These are phyloP conservation scores for Plasmodium blacklocki DNA, from an alignment of 169 alveolate genomes.

Conservation along the genomic window DNA sequence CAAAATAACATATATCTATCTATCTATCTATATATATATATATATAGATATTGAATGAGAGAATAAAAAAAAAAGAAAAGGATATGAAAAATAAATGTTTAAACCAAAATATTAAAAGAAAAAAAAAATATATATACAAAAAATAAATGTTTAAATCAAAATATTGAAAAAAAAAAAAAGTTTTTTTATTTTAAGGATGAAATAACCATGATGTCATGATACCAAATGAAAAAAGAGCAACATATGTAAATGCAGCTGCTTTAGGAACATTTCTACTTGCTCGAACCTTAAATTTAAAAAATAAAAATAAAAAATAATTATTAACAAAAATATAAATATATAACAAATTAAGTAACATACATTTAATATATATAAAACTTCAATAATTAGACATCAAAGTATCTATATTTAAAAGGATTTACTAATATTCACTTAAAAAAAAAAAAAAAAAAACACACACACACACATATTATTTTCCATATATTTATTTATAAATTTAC, in stretches of 20 bases:
- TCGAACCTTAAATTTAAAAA: slow-evolving; percentile 60
- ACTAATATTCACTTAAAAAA: not conserved
- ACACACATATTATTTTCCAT: not conserved
- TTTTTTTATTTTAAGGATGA: slow-evolving; percentile 82
- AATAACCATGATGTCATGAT: slow-evolving; percentile 86
- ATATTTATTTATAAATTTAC: slow-evolving; percentile 71
- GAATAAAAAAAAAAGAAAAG: slow-evolving; percentile 5
- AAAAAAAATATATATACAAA: not conserved
- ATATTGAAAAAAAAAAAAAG: slow-evolving; percentile 11
- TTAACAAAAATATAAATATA: too few species aligned
- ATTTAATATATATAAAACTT: too few species aligned
- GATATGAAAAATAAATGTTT: slow-evolving; percentile 6
- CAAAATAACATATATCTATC: too few species aligned
- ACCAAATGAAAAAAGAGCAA: slow-evolving; percentile 85
- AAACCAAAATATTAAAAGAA: not conserved
- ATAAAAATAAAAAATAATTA: not conserved
- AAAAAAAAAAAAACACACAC: not conserved
- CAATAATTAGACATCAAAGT: too few species aligned
- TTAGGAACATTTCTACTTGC: slow-evolving; percentile 84
- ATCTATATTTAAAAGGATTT: too few species aligned
- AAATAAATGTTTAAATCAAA: slow-evolving; percentile 4
- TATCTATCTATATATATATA: not conserved
- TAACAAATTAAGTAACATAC: too few species aligned
- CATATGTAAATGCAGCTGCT: slow-evolving; percentile 86
- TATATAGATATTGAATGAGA: not conserved